Conservation (phyloP, 2,329 filamentous ascomycete genomes). For the Rhynchosporium graminicola region DNA sequence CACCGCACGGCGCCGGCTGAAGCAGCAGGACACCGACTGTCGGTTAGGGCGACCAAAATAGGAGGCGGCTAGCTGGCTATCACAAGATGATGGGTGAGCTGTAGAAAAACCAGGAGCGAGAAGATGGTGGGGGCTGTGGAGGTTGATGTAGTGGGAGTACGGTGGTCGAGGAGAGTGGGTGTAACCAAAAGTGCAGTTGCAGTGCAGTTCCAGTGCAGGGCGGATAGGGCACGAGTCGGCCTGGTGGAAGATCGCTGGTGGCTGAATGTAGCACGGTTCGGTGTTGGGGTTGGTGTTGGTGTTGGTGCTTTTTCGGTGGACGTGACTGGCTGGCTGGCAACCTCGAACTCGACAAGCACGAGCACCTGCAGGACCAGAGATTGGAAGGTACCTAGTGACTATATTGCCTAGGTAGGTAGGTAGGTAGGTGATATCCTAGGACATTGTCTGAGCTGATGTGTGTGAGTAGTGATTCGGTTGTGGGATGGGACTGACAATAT, state of each 20-base stretch:
- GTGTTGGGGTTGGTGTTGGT: neutral
- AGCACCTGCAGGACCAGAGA: too few relatives aligned
- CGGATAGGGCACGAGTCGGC: too few relatives aligned
- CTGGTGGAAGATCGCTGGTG: too few relatives aligned
- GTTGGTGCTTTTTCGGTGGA: too few relatives aligned
- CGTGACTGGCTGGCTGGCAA: too few relatives aligned
- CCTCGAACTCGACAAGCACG: too few relatives aligned
- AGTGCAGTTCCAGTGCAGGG: constrained; percentile 5
- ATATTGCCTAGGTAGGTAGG: neutral
- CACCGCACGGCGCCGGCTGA: constrained; percentile 42
- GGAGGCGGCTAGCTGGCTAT: constrained; percentile 30
- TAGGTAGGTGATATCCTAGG: neutral
- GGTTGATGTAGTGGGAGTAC: constrained; percentile 35
- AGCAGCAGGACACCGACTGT: constrained; percentile 39
- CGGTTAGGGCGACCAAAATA: constrained; percentile 40
- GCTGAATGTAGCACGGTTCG: too few relatives aligned
- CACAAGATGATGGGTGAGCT: constrained; percentile 26
- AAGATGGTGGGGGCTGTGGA: constrained; percentile 32
- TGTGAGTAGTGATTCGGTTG: neutral
- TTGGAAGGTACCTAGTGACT: too few relatives aligned
- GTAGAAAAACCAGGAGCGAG: constrained; percentile 19
- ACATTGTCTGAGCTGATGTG: too few relatives aligned
- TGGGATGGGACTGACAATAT: neutral
- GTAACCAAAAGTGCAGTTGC: constrained; percentile 6
- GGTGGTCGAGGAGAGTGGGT: constrained; percentile 23